Conservation (phyloP, 2,329 filamentous ascomycete genomes). For the Sphaerostilbella broomeana region DNA sequence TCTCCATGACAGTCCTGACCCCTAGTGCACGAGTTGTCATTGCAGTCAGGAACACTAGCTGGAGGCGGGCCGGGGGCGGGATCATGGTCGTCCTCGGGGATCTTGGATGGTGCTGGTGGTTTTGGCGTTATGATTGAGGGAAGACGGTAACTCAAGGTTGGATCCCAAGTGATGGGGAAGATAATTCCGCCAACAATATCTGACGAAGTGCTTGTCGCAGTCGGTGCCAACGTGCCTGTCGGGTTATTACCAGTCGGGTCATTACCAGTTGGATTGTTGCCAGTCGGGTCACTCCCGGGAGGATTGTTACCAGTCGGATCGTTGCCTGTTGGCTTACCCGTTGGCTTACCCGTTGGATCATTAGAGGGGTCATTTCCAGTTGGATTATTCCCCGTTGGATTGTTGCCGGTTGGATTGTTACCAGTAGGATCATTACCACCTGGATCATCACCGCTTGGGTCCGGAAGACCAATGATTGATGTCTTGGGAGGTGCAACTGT, state of each 20-base stretch:
- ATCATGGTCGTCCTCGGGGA: not conserved
- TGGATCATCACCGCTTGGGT: too few species aligned
- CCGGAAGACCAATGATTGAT: not conserved
- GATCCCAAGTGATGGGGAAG: constrained; percentile 6
- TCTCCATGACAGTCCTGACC: constrained; percentile 1
- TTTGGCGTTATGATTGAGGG: constrained; percentile 2
- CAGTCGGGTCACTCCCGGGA: too few species aligned
- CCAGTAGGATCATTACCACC: too few species aligned
- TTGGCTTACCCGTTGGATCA: too few species aligned
- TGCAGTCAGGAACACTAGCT: not conserved
- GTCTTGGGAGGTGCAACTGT: not conserved
- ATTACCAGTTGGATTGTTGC: too few species aligned
- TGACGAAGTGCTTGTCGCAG: not conserved
- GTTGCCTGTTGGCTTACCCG: too few species aligned
- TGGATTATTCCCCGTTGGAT: too few species aligned
- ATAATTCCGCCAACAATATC: not conserved
- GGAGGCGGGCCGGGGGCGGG: not conserved
- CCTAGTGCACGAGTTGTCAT: constrained; percentile 1
- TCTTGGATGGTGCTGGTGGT: constrained; percentile 1
- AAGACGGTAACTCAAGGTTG: constrained; percentile 2
- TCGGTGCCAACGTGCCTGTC: too few species aligned
- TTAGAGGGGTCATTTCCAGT: too few species aligned
- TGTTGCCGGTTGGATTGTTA: too few species aligned
- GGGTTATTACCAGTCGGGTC: too few species aligned
- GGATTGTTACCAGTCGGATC: too few species aligned